A percentile compares a stretch with the other conserved stretches of the same genome.
Evolutionary conservation across 257 asterid species (phyloP).

Genomic region (Nicotiana knightiana): DNA sequence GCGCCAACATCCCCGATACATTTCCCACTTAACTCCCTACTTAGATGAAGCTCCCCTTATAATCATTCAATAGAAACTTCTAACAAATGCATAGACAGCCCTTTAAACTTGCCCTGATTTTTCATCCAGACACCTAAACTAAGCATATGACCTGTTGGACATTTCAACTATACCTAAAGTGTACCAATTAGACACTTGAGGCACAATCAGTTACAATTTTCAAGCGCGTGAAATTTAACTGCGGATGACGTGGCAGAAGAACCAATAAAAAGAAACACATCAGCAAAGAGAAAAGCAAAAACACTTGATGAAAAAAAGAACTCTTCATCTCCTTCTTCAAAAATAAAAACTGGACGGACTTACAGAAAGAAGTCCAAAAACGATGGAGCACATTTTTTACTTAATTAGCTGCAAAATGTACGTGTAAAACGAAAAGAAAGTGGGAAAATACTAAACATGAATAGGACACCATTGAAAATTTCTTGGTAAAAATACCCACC

Average conservation of each 20-base stretch:
- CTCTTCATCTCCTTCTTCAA: not conserved
- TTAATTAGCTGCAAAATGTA: not conserved
- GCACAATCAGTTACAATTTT: not conserved
- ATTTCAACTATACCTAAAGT: no score
- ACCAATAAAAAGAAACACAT: not conserved
- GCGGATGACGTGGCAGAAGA: not conserved
- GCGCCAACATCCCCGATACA: not conserved
- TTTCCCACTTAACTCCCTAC: not conserved
- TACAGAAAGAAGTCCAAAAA: no score
- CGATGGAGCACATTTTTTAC: not conserved
- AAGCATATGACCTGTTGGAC: not conserved
- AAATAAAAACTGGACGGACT: no score
- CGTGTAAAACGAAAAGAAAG: not conserved
- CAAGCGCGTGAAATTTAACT: not conserved
- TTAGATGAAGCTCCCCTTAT: not conserved
- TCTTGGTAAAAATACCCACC: not conserved
- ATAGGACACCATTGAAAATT: not conserved
- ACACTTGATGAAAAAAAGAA: not conserved
- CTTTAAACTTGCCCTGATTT: not conserved
- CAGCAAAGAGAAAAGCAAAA: not conserved
- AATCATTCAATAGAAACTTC: not conserved
- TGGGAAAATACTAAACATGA: not conserved
- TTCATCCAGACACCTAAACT: not conserved
- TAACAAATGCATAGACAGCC: not conserved
- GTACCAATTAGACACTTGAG: not conserved